Percentiles rank a stretch among this genome's conserved stretches.
These are phyloP conservation scores for Fusarium oxysporum DNA, from an alignment of 2,329 filamentous ascomycete species.

Conservation along the genomic window DNA sequence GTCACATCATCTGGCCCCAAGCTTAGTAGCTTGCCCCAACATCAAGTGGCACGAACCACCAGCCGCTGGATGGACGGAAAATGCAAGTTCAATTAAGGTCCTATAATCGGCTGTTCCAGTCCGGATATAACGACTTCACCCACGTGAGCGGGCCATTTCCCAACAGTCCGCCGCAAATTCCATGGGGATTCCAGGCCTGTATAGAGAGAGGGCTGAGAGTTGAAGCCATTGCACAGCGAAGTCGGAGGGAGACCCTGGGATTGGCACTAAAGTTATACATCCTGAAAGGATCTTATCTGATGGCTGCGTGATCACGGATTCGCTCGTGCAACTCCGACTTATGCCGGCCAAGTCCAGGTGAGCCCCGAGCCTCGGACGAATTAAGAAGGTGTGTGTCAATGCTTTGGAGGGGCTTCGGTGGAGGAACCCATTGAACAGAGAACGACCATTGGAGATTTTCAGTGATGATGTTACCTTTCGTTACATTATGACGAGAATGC, in stretches of 20 bases:
- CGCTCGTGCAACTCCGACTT: constrained; percentile 38
- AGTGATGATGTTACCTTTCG: constrained; percentile 7
- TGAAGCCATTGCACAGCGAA: constrained; percentile 36
- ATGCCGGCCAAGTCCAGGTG: constrained; percentile 28
- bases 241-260: constrained; percentile 36
- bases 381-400: constrained; percentile 9
- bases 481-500: constrained; percentile 20
- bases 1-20: constrained; percentile 20
- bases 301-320: constrained; percentile 23
- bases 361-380: constrained; percentile 22
- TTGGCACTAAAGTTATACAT: constrained; percentile 22
- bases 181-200: not conserved
- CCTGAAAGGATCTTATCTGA: constrained; percentile 26
- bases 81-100: constrained; percentile 2
- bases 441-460: constrained; percentile 15
- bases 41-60: constrained; percentile 13
- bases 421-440: constrained; percentile 18
- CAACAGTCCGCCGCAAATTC: not conserved
- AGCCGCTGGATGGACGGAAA: not conserved
- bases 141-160: constrained; percentile 5
- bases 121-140: constrained; percentile 6
- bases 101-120: constrained; percentile 36
- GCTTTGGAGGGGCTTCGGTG: constrained; percentile 22
- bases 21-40: not conserved
- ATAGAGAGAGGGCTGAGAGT: constrained; percentile 23